Evolutionary conservation across 2,329 filamentous ascomycete genomes (phyloP), one percentile per base, ranked within the genome.

Genomic region (Arthrocladium fulminans): DNA sequence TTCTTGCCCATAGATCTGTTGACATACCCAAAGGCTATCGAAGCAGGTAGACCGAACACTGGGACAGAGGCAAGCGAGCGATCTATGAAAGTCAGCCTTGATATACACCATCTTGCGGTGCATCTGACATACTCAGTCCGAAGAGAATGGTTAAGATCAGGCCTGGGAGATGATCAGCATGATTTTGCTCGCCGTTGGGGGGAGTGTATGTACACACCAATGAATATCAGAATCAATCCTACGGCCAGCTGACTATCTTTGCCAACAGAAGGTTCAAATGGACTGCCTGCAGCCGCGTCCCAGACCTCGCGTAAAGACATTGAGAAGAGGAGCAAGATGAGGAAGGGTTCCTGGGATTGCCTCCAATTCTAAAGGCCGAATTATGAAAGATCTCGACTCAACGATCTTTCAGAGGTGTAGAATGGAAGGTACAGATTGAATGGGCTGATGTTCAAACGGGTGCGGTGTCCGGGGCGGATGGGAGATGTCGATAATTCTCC

Each of bases 211-310:
- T 41, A 47, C 67, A 45, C 65, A 67, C 86, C 86, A 52, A 83
- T 63, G 24, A 87, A 63, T 51, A 96, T 75, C 52, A 96, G 76
- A 48, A 74, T 65, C 69, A 89, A 90, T 62, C 81, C 89, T 57
- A 95, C 73, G 58, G 79, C 71, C 73, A 96, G 92, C 60, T 97
- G 92, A 65, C 73, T 81, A 63, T 81, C 78, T 73, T 97, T 97
- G 66, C 78, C 77, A 61, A 97, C 72, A 50, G 80, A 65, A 53
- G 90, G 88, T 60, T 82, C 70, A 73, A 92, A 97, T 54, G 88
- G 87, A 73, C 81, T 86, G 76, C 81, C 80, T 69, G 86, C 80
- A 73, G 89, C 86, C 76, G 87, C 86, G 77, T 94, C 84, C 90
- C 90, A 97, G 73, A 94, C 78, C 68, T 92, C 81, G 71, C 84